These are phyloP conservation scores for Camelina laxa DNA, from an alignment of 345 rosid genomes.

Conservation along the genomic window DNA sequence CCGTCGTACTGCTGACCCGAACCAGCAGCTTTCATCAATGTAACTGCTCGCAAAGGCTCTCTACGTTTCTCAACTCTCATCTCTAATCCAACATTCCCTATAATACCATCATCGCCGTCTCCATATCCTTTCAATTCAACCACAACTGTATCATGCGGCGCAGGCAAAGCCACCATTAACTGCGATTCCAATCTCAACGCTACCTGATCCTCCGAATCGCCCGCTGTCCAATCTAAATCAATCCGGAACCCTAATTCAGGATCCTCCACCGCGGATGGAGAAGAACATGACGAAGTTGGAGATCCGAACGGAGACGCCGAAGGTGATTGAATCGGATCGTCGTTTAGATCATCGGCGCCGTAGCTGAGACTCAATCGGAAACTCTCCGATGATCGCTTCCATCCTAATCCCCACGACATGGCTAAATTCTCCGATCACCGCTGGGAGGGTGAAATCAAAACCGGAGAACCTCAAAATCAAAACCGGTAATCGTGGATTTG, in stretches of 20 bases:
- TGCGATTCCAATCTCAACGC: constrained; percentile 87
- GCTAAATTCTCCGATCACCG: constrained; percentile 39
- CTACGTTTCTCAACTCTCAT: constrained; percentile 89
- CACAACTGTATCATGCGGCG: constrained; percentile 77
- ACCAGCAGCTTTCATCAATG: constrained; percentile 66
- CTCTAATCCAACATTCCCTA: constrained; percentile 56
- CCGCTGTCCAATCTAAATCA: constrained; percentile 91
- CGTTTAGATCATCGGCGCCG: constrained; percentile 68
- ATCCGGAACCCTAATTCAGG: constrained; percentile 70
- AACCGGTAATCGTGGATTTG: constrained; percentile 5
- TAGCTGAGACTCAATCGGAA: constrained; percentile 76
- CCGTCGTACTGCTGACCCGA: constrained; percentile 93
- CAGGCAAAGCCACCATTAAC: constrained; percentile 90
- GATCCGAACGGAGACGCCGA: constrained; percentile 52
- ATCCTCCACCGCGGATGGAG: constrained; percentile 55
- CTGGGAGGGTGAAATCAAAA: constrained; percentile 10
- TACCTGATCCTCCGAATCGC: constrained; percentile 92
- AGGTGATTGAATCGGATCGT: constrained; percentile 54
- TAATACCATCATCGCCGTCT: constrained; percentile 39
- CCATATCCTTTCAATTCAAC: constrained; percentile 53
- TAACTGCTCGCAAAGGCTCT: constrained; percentile 73
- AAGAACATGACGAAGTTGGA: constrained; percentile 46
- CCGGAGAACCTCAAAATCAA: constrained; percentile 19
- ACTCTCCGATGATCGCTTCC: constrained; percentile 89
- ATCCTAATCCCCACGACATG: constrained; percentile 98